Evolutionary conservation across 148 eudicot species (phyloP).

Genomic region (Cornus controversa): DNA sequence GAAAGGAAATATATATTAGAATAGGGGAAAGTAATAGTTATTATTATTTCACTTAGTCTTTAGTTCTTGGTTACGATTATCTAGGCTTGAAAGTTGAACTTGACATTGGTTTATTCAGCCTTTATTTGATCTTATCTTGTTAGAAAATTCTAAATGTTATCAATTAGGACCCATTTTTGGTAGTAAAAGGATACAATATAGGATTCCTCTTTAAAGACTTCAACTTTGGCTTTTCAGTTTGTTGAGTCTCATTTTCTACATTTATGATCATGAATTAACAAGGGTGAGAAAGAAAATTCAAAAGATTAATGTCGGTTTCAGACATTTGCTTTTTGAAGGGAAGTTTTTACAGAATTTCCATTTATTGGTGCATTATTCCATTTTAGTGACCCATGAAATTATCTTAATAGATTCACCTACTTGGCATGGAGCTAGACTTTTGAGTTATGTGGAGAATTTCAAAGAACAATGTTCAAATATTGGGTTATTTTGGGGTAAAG

Average conservation of each 20-base stretch:
- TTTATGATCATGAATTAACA: not conserved
- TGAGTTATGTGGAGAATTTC: too few species aligned
- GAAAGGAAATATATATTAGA: not conserved
- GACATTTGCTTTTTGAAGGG: too few species aligned
- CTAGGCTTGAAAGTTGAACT: not conserved
- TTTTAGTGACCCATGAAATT: too few species aligned
- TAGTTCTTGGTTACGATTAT: not conserved
- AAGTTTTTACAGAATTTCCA: too few species aligned
- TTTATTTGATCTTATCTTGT: not conserved
- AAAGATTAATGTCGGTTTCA: too few species aligned
- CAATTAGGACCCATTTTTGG: not conserved
- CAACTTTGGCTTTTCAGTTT: not conserved
- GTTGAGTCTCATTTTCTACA: not conserved
- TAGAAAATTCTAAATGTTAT: not conserved
- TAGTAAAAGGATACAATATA: not conserved
- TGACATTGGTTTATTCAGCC: not conserved
- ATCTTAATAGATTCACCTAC: too few species aligned
- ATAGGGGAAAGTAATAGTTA: not conserved
- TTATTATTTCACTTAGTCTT: not conserved
- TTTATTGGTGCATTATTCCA: too few species aligned
- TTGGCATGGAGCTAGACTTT: too few species aligned
- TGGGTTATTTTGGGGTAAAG: not conserved
- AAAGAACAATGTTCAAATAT: not conserved
- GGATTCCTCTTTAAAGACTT: not conserved
- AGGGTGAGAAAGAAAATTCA: not conserved